These are phyloP conservation scores for Yarrowia sp. DNA, from an alignment of 805 yeast genomes.

Conservation along the genomic window DNA sequence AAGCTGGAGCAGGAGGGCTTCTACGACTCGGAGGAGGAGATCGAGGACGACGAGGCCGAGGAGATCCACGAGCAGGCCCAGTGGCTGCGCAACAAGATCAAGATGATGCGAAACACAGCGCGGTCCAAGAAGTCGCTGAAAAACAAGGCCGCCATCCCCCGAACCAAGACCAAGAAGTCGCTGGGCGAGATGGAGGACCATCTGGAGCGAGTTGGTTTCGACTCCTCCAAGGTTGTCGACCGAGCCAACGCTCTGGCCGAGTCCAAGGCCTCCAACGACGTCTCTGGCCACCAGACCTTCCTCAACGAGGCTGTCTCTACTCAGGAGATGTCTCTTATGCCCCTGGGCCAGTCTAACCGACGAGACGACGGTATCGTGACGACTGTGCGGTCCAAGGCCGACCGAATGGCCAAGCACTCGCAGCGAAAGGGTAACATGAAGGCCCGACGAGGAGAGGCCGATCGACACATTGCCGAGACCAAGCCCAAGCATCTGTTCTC, in stretches of 20 bases:
- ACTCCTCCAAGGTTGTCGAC: constrained; percentile 62
- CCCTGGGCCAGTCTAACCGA: constrained; percentile 70
- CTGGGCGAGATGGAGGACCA: constrained; percentile 81
- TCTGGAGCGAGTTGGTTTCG: constrained; percentile 87
- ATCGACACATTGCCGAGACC: constrained; percentile 80
- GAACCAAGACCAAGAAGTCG: constrained; percentile 61
- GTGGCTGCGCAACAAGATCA: constrained; percentile 96
- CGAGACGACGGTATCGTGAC: constrained; percentile 83
- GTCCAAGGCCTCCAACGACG: constrained; percentile 42
- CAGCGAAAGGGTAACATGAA: constrained; percentile 90
- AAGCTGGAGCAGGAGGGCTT: constrained; percentile 90
- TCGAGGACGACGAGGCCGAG: constrained; percentile 59
- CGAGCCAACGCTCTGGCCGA: constrained; percentile 42
- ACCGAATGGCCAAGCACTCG: constrained; percentile 79
- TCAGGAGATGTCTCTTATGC: constrained; percentile 42
- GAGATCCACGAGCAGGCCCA: constrained; percentile 80
- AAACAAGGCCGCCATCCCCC: constrained; percentile 86
- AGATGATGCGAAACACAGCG: constrained; percentile 85
- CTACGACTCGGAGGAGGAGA: constrained; percentile 80
- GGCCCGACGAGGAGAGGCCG: constrained; percentile 95
- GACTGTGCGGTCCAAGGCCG: constrained; percentile 73
- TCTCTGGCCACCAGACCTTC: constrained; percentile 76
- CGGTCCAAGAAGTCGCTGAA: constrained; percentile 83
- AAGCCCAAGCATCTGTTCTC: constrained; percentile 91
- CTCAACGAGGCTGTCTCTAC: constrained; percentile 44